Evolutionary conservation across 176 grass and related monocot genomes (phyloP), one percentile per base, ranked within the genome.

Genomic region (Ensete ventricosum): DNA sequence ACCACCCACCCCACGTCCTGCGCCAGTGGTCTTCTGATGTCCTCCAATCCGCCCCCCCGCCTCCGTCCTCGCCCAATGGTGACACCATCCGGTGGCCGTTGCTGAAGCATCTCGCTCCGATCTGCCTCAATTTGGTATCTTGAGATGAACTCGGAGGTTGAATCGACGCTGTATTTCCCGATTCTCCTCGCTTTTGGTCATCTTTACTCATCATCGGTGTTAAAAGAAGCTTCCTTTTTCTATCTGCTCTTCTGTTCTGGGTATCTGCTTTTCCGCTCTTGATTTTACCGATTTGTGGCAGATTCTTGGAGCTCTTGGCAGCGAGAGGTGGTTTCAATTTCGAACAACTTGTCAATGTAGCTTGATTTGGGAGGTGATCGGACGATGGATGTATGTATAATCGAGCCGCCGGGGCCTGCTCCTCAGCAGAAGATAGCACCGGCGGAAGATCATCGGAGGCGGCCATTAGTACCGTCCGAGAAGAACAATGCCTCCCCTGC

Each of bases 401-500:
- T 55, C 2, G 58, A 74, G 76, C 49, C 67, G 12, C 55, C 52
- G 2, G 60, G 57, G 50, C 66, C 55, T 53, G 29, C 58, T 67
- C 16, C 74, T 19, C 49, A 29, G 29, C 73, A 77, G 80, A 88
- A 91, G 83, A 7, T 78, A 57, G 20, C 73, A 64, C 73, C 73
- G 70, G 26, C 22, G 49, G 73, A 89, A 53, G 87, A 97, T 75
- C 74, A 81, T 78, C 16, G 49, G 75, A 87, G 90, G 73, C 64
- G 73, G 8, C 95, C 95, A 1, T 83, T 98, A 55, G 80, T 85
- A 68, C 90, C 80, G 53, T 98, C 90, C 3, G 95, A 89, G 88
- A 98, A 98, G 82, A 92, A 93, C 26, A 91, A 84, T 80, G 78
- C 85, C 53, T 71, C 55, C 24, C 73, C 78, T 1, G 11, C 65